Base-by-base conservation (phyloP, 768 basidiomycete genomes). In the Amanita rimosa region DNA sequence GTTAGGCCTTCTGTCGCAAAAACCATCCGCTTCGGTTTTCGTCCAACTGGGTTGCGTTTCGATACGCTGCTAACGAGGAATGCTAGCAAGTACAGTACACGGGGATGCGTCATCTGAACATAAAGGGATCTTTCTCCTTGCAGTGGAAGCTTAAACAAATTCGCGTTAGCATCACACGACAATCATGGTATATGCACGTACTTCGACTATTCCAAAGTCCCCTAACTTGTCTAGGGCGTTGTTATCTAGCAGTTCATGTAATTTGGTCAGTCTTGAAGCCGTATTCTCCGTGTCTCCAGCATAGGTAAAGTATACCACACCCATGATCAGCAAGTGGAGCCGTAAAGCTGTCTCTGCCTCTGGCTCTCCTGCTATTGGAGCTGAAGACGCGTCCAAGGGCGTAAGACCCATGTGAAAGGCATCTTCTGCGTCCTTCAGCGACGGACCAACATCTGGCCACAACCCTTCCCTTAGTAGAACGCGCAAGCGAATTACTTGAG, bases 31-130 rank as follows among this genome's bases (percentile, higher is more conserved):
- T 82, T 85, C 3, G 87, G 86, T 46, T 77, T 81, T 21, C 83
- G 71, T 35, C 85, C 88, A 0, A 83, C 76, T 0, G 81, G 74
- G 56, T 90, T 85, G 11, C 83, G 75, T 55, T 86, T 85, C 0
- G 82, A 75, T 1, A 76, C 66, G 4, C 75, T 73, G 54, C 78
- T 83, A 35, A 86, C 65, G 4, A 88, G 73, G 59, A 82, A 88
- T 0, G 77, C 79, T 4, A 88, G 68, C 10, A 76, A 60, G 53
- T 78, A 81, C 0, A 88, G 55, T 2, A 82, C 62, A 4, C 80
- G 74, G 0, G 86, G 85, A 54, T 86, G 84, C 6, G 85, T 86
- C 2, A 73, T 71, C 36, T 76, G 76, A 4, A 87, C 57, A 39
- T 66, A 61, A 0, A 87, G 63, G 2, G 80, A 68, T 11, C 68